Percentiles rank a stretch among this genome's conserved stretches.
Evolutionary conservation across 495 filamentous ascomycete genomes (phyloP).

Genomic region (Chaetomium tenue): DNA sequence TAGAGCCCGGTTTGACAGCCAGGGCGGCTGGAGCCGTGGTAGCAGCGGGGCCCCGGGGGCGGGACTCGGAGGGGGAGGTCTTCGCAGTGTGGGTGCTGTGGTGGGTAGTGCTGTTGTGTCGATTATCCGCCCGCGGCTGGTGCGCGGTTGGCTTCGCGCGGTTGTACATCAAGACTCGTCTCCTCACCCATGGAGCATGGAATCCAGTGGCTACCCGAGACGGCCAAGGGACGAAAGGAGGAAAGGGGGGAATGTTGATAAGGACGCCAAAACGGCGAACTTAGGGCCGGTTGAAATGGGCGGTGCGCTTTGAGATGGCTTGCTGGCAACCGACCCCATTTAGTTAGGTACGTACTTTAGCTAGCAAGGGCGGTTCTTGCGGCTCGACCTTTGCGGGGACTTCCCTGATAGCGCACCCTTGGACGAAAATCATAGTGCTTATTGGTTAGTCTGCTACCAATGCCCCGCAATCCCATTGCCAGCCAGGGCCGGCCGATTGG

Average conservation of each 20-base stretch:
- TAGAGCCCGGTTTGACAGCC: slow-evolving; percentile 4
- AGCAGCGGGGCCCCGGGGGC: slow-evolving; percentile 14
- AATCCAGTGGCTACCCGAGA: not conserved
- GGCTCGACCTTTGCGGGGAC: slow-evolving; percentile 1
- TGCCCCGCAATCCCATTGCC: not conserved
- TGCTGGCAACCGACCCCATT: not conserved
- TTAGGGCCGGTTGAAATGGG: slow-evolving; percentile 3
- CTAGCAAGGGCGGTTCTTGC: not conserved
- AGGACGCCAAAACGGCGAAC: slow-evolving; percentile 1
- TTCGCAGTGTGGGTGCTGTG: slow-evolving; percentile 12
- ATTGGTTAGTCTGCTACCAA: not conserved
- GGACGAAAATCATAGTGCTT: not conserved
- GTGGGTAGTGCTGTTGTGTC: slow-evolving; percentile 15
- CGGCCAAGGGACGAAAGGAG: not conserved
- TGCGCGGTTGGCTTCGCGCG: slow-evolving; percentile 33
- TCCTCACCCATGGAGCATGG: slow-evolving; percentile 30
- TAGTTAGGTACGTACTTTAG: too few relatives aligned
- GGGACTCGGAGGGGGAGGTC: slow-evolving; percentile 15
- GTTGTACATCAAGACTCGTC: slow-evolving; percentile 35
- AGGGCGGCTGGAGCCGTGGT: slow-evolving; percentile 11
- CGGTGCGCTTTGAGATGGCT: not conserved
- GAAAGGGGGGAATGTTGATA: not conserved
- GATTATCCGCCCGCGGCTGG: slow-evolving; percentile 28
- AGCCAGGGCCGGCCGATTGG: not conserved
- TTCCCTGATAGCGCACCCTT: slow-evolving; percentile 1